A percentile compares a stretch with the other conserved stretches of the same genome.
These are phyloP conservation scores for Erythrophleum ivorense DNA, from an alignment of 331 rosid genomes.

Conservation along the genomic window DNA sequence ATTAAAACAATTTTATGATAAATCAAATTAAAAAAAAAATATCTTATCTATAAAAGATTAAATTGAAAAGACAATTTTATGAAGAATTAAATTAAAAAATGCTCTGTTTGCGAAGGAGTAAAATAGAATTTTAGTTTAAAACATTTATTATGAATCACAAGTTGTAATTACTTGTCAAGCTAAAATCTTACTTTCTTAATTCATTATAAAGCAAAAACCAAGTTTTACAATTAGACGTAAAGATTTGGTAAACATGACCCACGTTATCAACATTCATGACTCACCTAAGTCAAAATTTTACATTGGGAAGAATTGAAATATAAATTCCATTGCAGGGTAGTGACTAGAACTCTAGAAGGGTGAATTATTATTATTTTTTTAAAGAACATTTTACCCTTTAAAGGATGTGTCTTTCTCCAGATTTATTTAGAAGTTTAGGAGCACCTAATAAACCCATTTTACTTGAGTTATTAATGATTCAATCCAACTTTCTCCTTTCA, in stretches of 20 bases:
- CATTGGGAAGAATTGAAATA: background rate
- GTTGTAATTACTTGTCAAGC: too few relatives aligned
- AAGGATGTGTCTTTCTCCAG: background rate
- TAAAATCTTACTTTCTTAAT: too few relatives aligned
- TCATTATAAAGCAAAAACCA: too few relatives aligned
- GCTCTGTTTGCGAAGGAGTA: too few relatives aligned
- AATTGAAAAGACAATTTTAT: too few relatives aligned
- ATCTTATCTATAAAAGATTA: too few relatives aligned
- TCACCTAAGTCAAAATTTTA: background rate
- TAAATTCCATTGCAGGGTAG: background rate
- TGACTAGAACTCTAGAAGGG: background rate
- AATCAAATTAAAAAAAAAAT: too few relatives aligned
- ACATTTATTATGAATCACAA: too few relatives aligned
- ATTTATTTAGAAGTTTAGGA: background rate
- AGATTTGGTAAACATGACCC: background rate
- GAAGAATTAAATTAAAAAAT: too few relatives aligned
- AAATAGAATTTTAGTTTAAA: too few relatives aligned
- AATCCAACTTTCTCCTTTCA: background rate
- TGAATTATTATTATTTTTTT: background rate
- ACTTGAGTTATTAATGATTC: background rate
- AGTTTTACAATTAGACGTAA: too few relatives aligned
- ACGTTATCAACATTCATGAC: background rate
- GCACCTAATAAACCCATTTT: background rate
- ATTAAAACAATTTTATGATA: too few relatives aligned
- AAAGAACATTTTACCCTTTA: background rate